phyloP scores from a whole-genome alignment of 805 yeast genomes.

The Candida pini region DNA sequence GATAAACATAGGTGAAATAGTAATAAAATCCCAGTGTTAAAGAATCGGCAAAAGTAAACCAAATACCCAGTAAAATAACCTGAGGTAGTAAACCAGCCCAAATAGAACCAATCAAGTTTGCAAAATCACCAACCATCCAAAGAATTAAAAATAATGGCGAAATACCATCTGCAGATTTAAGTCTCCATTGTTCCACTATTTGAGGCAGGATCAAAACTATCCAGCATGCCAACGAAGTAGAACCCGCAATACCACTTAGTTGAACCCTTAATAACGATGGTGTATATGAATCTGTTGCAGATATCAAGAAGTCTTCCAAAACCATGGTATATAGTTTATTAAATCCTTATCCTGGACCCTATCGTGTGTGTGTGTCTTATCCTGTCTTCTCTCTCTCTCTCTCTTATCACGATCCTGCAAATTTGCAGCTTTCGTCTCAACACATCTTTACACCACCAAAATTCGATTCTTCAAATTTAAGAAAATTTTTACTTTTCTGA shows the following conservation, averaged over 20 bases:
- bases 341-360: not conserved
- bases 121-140: slow-evolving; percentile 70
- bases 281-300: slow-evolving; percentile 1
- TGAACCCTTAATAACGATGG: slow-evolving; percentile 34
- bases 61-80: slow-evolving; percentile 61
- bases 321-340: too few relatives aligned
- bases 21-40: slow-evolving; percentile 54
- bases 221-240: slow-evolving; percentile 75
- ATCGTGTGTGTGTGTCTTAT: too few relatives aligned
- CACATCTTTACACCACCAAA: too few relatives aligned
- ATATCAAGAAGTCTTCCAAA: too few relatives aligned
- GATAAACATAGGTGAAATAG: slow-evolving; percentile 50
- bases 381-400: too few relatives aligned
- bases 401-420: too few relatives aligned
- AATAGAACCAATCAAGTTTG: slow-evolving; percentile 60
- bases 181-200: slow-evolving; percentile 73
- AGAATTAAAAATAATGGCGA: slow-evolving; percentile 59
- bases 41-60: slow-evolving; percentile 74
- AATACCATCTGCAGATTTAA: slow-evolving; percentile 71
- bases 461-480: too few relatives aligned
- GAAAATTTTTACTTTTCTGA: too few relatives aligned
- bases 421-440: too few relatives aligned
- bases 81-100: slow-evolving; percentile 70
- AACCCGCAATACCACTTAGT: slow-evolving; percentile 61
- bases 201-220: slow-evolving; percentile 72